Conservation (phyloP, 495 filamentous ascomycete genomes). For the Articulospora tetracladia region DNA sequence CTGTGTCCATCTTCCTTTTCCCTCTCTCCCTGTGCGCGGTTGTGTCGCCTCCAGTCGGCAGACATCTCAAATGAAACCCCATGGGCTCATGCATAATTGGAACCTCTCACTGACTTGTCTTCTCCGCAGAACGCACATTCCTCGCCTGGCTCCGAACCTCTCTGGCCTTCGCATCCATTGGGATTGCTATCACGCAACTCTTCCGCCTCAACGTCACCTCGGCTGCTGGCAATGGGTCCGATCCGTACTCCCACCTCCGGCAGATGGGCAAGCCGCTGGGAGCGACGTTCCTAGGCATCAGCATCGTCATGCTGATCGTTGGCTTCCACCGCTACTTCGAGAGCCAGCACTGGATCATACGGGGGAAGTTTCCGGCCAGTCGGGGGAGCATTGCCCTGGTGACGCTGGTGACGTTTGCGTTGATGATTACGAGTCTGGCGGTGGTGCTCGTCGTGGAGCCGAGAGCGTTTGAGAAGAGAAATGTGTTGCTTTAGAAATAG, state of each 20-base stretch:
- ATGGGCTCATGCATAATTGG: neutral
- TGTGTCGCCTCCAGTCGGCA: too few relatives aligned
- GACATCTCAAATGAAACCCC: too few relatives aligned
- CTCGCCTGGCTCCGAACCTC: slow-evolving; percentile 96
- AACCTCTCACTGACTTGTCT: slow-evolving; percentile 13
- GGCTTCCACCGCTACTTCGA: slow-evolving; percentile 65
- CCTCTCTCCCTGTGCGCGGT: neutral
- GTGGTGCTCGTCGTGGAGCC: slow-evolving; percentile 68
- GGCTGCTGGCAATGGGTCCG: slow-evolving; percentile 14
- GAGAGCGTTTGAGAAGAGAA: slow-evolving; percentile 38
- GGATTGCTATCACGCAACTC: slow-evolving; percentile 92
- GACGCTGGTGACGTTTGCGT: slow-evolving; percentile 59
- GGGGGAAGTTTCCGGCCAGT: slow-evolving; percentile 91
- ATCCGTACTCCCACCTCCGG: slow-evolving; percentile 43
- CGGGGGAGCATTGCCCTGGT: slow-evolving; percentile 81
- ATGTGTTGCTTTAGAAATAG: neutral
- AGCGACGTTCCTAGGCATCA: slow-evolving; percentile 84
- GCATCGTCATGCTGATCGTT: slow-evolving; percentile 78
- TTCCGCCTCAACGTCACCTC: slow-evolving; percentile 84
- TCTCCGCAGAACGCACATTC: slow-evolving; percentile 79
- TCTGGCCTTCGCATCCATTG: slow-evolving; percentile 92
- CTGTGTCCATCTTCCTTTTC: slow-evolving; percentile 4
- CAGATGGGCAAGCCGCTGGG: slow-evolving; percentile 90
- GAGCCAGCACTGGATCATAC: slow-evolving; percentile 80
- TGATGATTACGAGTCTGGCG: slow-evolving; percentile 68